A percentile compares a stretch with the other conserved stretches of the same genome.
Evolutionary conservation across 2,329 filamentous ascomycete species (phyloP).

Genomic region (Thermomyces lanuginosus): DNA sequence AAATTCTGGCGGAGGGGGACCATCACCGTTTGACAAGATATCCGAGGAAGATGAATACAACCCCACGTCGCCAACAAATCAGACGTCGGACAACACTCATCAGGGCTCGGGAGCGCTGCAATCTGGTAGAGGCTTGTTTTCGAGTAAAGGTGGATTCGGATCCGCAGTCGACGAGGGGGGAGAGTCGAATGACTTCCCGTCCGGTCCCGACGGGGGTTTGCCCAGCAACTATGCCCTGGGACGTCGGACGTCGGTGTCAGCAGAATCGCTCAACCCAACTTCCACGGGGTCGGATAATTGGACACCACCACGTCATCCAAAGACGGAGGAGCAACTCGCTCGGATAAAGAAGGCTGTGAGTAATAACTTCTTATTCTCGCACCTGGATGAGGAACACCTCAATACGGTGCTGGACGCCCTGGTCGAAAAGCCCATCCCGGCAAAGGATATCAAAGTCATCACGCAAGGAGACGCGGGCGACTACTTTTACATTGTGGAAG

Average conservation of each 20-base stretch:
- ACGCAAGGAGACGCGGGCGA: slow-evolving; percentile 90
- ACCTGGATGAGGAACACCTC: slow-evolving; percentile 86
- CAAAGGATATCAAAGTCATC: slow-evolving; percentile 81
- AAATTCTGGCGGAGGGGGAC: slow-evolving; percentile 48
- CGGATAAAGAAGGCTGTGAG: slow-evolving; percentile 69
- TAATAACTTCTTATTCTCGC: slow-evolving; percentile 83
- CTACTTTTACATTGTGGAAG: slow-evolving; percentile 95
- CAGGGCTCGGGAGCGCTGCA: slow-evolving; percentile 12
- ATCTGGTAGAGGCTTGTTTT: slow-evolving; percentile 30
- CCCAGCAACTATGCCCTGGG: slow-evolving; percentile 88
- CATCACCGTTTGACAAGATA: slow-evolving; percentile 43
- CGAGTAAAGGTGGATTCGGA: slow-evolving; percentile 15
- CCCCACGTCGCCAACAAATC: slow-evolving; percentile 57
- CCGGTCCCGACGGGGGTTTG: slow-evolving; percentile 27
- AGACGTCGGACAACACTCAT: slow-evolving; percentile 36
- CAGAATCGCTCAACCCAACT: slow-evolving; percentile 84
- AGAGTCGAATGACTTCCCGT: slow-evolving; percentile 5
- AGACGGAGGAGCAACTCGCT: slow-evolving; percentile 62
- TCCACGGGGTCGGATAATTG: slow-evolving; percentile 74
- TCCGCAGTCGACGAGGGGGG: slow-evolving; percentile 7
- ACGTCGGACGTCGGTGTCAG: slow-evolving; percentile 87
- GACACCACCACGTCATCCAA: slow-evolving; percentile 71
- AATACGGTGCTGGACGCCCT: slow-evolving; percentile 74
- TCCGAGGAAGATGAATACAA: slow-evolving; percentile 72
- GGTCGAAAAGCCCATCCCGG: slow-evolving; percentile 87